These are phyloP conservation scores for Scedosporium minutisporum DNA, from an alignment of 2,329 filamentous ascomycete species.

Conservation along the genomic window DNA sequence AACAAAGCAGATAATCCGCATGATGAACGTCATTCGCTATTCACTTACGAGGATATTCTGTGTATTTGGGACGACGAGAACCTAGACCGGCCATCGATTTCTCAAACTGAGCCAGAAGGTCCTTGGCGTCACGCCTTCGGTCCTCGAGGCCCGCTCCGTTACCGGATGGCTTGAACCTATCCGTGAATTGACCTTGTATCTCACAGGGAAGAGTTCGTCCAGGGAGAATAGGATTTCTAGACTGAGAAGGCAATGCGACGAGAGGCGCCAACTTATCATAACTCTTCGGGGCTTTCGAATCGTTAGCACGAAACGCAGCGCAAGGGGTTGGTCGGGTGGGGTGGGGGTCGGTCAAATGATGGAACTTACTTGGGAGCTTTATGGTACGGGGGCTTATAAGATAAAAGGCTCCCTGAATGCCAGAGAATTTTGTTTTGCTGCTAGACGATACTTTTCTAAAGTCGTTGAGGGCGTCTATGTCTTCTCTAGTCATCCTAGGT, in stretches of 20 bases:
- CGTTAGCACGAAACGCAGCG: background rate
- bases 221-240: conserved; percentile 27
- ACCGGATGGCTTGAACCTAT: conserved; percentile 28
- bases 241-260: conserved; percentile 29
- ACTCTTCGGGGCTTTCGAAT: conserved; percentile 26
- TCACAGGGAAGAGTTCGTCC: conserved; percentile 31
- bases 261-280: conserved; percentile 34
- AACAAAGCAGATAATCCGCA: background rate
- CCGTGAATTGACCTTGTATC: conserved; percentile 32
- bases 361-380: conserved; percentile 25
- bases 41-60: conserved; percentile 32
- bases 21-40: conserved; percentile 8
- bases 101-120: conserved; percentile 30
- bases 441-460: conserved; percentile 27
- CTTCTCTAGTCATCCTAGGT: conserved; percentile 12
- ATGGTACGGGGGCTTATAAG: conserved; percentile 26
- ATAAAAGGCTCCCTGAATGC: conserved; percentile 28
- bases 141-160: conserved; percentile 31
- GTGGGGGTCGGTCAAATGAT: background rate
- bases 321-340: background rate
- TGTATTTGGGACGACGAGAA: conserved; percentile 34
- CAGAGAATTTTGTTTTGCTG: conserved; percentile 26
- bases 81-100: conserved; percentile 30
- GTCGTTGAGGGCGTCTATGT: conserved; percentile 21
- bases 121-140: conserved; percentile 28